Base-by-base conservation (phyloP, 2,329 filamentous ascomycete genomes). In the Colletotrichum simmondsii region DNA sequence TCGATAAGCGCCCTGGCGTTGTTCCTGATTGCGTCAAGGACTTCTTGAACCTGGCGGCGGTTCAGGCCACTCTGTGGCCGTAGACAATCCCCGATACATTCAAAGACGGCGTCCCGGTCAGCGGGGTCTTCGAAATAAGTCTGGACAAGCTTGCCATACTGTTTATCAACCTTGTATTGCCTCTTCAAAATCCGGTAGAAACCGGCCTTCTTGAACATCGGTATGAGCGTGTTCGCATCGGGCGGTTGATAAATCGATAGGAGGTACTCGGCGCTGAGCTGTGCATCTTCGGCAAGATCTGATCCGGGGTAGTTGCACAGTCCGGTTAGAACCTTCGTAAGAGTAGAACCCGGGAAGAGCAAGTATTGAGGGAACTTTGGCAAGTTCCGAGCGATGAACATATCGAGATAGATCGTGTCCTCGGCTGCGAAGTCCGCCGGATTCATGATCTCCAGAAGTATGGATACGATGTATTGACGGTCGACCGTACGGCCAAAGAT, bases 291-390 rank as follows among this genome's bases (percentile, higher is more conserved):
- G 4, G 92, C 92, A 77, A 98, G 88, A 73, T 96, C 93, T 12
- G 89, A 86, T 3, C 92, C 92, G 0, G 95, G 95, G 76, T 95
- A 98, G 73, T 92, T 90, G 84, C 97, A 99, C 5, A 99, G 87
- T 2, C 95, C 93, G 49, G 91, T 87, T 30, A 99, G 87, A 11
- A 98, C 92, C 72, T 92, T 92, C 72, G 95, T 94, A 1, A 99
- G 87, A 2, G 94, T 93, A 2, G 94, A 95, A 22, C 95, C 97
- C 0, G 96, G 94, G 59, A 99, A 90, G 12, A 98, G 89, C 63
- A 99, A 92, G 78, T 98, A 98, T 80, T 98, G 96, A 1, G 95
- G 95, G 79, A 98, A 99, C 81, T 99, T 99, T 4, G 97, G 94
- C 62, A 99, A 85, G 80, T 98, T 99, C 68, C 97, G 92, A 22